Base-by-base conservation (phyloP, 2,329 filamentous ascomycete species). In the Drechslera avenae region DNA sequence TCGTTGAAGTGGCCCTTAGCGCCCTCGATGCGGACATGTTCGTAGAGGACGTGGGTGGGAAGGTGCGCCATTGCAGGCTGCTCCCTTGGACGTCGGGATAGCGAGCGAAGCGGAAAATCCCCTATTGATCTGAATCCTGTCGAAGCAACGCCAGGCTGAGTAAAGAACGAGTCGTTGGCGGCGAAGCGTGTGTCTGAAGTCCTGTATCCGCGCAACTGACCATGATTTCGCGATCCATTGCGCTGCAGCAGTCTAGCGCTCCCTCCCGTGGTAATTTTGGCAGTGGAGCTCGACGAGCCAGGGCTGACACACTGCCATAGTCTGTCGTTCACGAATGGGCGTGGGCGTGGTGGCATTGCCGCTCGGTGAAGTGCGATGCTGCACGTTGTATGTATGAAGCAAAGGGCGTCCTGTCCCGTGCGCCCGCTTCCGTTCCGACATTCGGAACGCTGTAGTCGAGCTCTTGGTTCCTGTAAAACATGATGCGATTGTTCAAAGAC, bases 291-390 rank as follows among this genome's bases (percentile, higher is more conserved):
- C 10, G 33, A n/a, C n/a, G 59, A 66, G 14, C 61, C 54, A 1
- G 69, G 69, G 39, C 69, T 72, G 3, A 73, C 67, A 56, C 66
- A 72, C 30, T 61, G 59, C 69, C 69, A 73, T 16, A 73, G 61
- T 31, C 64, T 63, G 51, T 73, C 69, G 54, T 69, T 66, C 17
- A 71, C 58, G 26, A 72, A 63, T 16, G 69, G 64, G 17, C 62
- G 63, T 16, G 69, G 64, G 17, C 62, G 63, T 39, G 67, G 60
- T 40, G 66, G 61, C 68, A 72, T 72, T 60, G 60, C 47, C 23
- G 45, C 40, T 34, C 34, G 19, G 46, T 42, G 42, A 30, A 48
- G 39, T 43, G 28, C 40, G 39, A 47, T 41, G 48, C 16, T 46
- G 50, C 43, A 44, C 10, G 7, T 28, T 28, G 26, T 18, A 41